These are phyloP conservation scores for Diutina scorzettiae DNA, from an alignment of 1,139 yeast species.

Conservation along the genomic window DNA sequence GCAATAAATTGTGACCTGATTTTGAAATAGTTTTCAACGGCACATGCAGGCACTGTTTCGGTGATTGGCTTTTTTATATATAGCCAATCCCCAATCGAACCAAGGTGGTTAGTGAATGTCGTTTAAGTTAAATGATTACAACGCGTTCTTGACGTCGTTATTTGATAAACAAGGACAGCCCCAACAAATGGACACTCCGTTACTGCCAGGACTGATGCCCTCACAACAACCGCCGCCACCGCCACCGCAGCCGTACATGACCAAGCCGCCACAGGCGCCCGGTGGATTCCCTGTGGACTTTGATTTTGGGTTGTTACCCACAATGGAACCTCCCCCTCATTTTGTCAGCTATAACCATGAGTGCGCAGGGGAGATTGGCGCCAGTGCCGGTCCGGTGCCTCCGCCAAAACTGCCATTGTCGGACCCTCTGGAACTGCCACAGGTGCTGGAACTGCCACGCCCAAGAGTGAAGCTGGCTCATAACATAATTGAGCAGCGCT, in stretches of 20 bases:
- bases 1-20: no score
- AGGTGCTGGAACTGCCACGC: background rate
- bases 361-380: background rate
- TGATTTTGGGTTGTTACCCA: constrained; percentile 17
- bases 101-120: constrained; percentile 20
- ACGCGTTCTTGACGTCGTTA: constrained; percentile 19
- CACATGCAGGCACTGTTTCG: no score
- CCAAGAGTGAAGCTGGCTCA: constrained; percentile 15
- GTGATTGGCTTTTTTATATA: no score
- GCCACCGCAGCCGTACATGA: background rate
- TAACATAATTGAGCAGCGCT: constrained; percentile 34
- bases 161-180: constrained; percentile 14
- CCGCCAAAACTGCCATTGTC: background rate
- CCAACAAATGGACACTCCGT: background rate
- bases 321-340: background rate
- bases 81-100: no score
- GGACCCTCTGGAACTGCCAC: background rate
- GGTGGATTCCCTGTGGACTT: constrained; percentile 19
- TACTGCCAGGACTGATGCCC: background rate
- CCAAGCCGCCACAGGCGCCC: background rate
- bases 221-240: background rate
- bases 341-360: background rate
- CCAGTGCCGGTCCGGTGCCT: background rate
- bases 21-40: no score
- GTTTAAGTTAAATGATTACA: constrained; percentile 21